phyloP scores from a whole-genome alignment of 73 alveolate species.

The Tetrahymena borealis region DNA sequence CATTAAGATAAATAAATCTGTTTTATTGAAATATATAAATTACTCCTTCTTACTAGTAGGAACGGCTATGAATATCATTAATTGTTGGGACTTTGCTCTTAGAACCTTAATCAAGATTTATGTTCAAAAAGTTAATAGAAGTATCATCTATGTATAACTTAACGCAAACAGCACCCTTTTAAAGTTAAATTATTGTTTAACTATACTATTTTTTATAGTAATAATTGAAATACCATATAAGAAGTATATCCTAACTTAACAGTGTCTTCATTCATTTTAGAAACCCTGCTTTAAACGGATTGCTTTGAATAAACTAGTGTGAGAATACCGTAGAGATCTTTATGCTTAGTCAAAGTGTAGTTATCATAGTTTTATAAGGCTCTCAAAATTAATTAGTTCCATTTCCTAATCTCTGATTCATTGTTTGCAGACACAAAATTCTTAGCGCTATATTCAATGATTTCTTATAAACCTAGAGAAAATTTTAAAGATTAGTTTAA shows the following conservation, averaged over 20 bases:
- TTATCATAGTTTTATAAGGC: neutral
- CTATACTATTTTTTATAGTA: neutral
- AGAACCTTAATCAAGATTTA: constrained; percentile 22
- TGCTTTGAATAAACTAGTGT: neutral
- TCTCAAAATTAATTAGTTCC: neutral
- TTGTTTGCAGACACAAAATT: neutral
- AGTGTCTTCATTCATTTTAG: neutral
- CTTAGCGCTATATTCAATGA: neutral
- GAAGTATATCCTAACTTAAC: neutral
- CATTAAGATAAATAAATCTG: neutral
- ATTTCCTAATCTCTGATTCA: neutral
- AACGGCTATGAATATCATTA: constrained; percentile 9
- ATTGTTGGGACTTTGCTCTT: constrained; percentile 5
- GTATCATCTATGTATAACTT: constrained; percentile 39
- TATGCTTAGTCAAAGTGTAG: neutral
- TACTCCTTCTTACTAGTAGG: constrained; percentile 12
- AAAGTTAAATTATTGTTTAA: neutral
- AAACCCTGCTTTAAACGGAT: neutral
- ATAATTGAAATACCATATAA: neutral
- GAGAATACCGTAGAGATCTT: neutral
- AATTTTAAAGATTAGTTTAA: neutral
- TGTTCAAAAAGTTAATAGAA: constrained; percentile 4
- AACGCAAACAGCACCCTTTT: constrained; percentile 25
- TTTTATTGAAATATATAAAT: neutral
- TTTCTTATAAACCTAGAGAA: neutral